These are phyloP conservation scores for Cercospora sp. DNA, from an alignment of 2,329 filamentous ascomycete genomes.

Conservation along the genomic window DNA sequence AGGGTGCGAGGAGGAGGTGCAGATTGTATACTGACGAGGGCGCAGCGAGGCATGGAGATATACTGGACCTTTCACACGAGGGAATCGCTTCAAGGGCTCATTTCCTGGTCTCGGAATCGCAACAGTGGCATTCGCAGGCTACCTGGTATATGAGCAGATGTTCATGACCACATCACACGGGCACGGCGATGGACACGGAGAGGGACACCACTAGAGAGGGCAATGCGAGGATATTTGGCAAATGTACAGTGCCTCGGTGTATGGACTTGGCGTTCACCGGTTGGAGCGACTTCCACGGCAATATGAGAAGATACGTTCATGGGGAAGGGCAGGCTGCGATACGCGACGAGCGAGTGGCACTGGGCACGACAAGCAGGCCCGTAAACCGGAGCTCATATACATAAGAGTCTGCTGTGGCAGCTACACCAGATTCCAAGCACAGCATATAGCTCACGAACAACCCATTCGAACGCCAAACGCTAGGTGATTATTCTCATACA, in stretches of 20 bases:
- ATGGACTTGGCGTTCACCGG: conserved; percentile 18
- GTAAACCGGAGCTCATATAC: background rate
- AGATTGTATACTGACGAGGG: conserved; percentile 6
- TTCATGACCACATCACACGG: conserved; percentile 56
- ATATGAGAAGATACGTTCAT: background rate
- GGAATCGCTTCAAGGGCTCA: conserved; percentile 80
- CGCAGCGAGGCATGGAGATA: conserved; percentile 92
- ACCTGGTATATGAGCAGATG: conserved; percentile 86
- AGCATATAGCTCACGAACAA: background rate
- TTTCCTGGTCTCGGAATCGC: conserved; percentile 94
- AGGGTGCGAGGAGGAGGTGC: background rate
- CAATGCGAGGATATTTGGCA: background rate
- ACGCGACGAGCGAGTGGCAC: background rate
- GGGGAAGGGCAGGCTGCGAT: background rate
- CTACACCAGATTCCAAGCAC: background rate
- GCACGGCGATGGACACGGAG: conserved; percentile 25
- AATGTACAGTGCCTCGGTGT: conserved; percentile 21
- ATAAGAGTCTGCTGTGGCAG: background rate
- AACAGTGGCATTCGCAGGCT: conserved; percentile 83
- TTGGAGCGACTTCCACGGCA: background rate
- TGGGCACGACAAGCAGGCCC: background rate
- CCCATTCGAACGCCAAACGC: background rate
- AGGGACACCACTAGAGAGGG: conserved; percentile 28
- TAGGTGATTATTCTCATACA: no score
- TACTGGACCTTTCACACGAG: conserved; percentile 80